Conservation (phyloP, 345 rosid genomes). For the Boechera retrofracta region DNA sequence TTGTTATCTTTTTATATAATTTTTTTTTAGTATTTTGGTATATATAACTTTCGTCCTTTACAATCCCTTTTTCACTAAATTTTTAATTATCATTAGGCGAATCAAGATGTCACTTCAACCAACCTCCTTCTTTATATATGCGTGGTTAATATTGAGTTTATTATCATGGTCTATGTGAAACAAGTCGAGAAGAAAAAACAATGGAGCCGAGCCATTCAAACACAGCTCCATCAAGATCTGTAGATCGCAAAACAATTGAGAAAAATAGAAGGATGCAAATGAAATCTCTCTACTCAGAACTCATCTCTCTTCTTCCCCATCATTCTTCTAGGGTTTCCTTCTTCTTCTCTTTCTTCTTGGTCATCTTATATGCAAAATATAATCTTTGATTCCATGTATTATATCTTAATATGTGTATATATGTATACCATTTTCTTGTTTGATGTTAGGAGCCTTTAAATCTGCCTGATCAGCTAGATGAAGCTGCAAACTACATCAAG, state of each 20-base stretch:
- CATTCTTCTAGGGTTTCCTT: slow-evolving; percentile 40
- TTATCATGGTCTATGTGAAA: slow-evolving; percentile 11
- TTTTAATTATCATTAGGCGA: slow-evolving; percentile 16
- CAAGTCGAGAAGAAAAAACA: background rate
- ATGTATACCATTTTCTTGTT: slow-evolving; percentile 8
- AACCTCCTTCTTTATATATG: slow-evolving; percentile 27
- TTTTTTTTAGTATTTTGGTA: slow-evolving; percentile 27
- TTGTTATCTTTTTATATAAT: slow-evolving; percentile 7
- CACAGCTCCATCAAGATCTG: slow-evolving; percentile 36
- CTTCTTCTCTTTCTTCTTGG: slow-evolving; percentile 6
- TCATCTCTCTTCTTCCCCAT: slow-evolving; percentile 47
- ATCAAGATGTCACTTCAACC: slow-evolving; percentile 13
- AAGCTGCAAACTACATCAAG: slow-evolving; percentile 48
- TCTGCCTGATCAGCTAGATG: slow-evolving; percentile 46
- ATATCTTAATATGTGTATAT: background rate
- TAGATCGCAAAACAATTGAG: slow-evolving; percentile 44
- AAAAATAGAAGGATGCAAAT: slow-evolving; percentile 45
- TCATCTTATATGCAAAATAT: slow-evolving; percentile 11
- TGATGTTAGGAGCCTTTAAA: slow-evolving; percentile 36
- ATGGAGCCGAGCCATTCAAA: slow-evolving; percentile 42
- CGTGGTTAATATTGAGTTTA: slow-evolving; percentile 5
- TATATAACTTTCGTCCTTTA: slow-evolving; percentile 23
- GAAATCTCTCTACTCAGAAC: slow-evolving; percentile 45
- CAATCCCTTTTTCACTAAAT: slow-evolving; percentile 8
- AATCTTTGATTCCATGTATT: background rate